Percentiles rank a stretch among this genome's conserved stretches.
These are phyloP conservation scores for Copromyces sp. DNA, from an alignment of 495 filamentous ascomycete species.

Conservation along the genomic window DNA sequence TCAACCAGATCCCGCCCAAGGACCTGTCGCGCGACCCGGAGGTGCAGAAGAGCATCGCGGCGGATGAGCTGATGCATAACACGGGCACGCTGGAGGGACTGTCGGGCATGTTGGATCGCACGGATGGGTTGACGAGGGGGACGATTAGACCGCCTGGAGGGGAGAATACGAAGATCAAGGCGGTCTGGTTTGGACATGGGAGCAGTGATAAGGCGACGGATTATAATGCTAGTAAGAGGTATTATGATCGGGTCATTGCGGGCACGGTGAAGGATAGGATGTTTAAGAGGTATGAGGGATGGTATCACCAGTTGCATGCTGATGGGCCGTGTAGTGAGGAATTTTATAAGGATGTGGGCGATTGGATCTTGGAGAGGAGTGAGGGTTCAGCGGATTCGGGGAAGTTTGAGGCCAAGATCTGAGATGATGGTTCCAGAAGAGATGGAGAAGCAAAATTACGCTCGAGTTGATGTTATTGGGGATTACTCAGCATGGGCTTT, in stretches of 20 bases:
- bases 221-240: constrained; percentile 49
- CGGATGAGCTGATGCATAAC: constrained; percentile 62
- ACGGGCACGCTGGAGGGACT: constrained; percentile 71
- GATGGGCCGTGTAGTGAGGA: constrained; percentile 51
- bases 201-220: constrained; percentile 56
- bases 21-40: constrained; percentile 53
- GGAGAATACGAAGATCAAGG: constrained; percentile 17
- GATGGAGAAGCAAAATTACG: neutral
- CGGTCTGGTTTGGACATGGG: constrained; percentile 58
- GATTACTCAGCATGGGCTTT: neutral
- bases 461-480: neutral
- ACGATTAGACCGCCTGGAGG: constrained; percentile 21
- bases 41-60: constrained; percentile 42
- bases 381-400: constrained; percentile 1
- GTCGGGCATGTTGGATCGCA: constrained; percentile 64
- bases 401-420: constrained; percentile 1
- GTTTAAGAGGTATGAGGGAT: constrained; percentile 67
- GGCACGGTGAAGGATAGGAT: constrained; percentile 49
- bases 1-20: constrained; percentile 44
- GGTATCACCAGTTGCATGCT: constrained; percentile 66
- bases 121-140: constrained; percentile 38
- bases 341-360: constrained; percentile 60
- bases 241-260: constrained; percentile 39
- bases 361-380: constrained; percentile 57
- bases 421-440: neutral